These are phyloP conservation scores for Hanseniaspora guilliermondii DNA, from an alignment of 805 yeast species.

Conservation along the genomic window DNA sequence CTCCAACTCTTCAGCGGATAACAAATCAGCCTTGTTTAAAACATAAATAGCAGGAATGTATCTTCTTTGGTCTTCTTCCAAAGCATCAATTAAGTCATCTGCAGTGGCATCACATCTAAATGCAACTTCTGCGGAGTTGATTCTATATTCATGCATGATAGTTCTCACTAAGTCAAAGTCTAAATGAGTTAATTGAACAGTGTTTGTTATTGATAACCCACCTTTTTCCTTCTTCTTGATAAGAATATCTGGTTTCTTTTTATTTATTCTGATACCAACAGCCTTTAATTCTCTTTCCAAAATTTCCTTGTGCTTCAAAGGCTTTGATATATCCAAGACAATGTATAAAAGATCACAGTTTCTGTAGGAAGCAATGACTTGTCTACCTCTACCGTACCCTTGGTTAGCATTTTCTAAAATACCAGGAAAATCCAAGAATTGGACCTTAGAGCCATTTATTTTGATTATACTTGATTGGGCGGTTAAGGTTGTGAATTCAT, in stretches of 20 bases:
- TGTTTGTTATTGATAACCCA: slow-evolving; percentile 84
- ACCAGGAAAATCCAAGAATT: slow-evolving; percentile 87
- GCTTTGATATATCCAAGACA: slow-evolving; percentile 91
- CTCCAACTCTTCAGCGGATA: slow-evolving; percentile 86
- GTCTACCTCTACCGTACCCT: slow-evolving; percentile 87
- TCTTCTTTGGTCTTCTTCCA: slow-evolving; percentile 80
- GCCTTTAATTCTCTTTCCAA: slow-evolving; percentile 95
- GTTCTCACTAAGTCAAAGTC: slow-evolving; percentile 91
- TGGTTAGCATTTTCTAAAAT: slow-evolving; percentile 85
- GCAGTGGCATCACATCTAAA: slow-evolving; percentile 96
- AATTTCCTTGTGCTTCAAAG: slow-evolving; percentile 83
- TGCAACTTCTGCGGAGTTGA: slow-evolving; percentile 91
- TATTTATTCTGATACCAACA: slow-evolving; percentile 88
- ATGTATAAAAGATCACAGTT: slow-evolving; percentile 88
- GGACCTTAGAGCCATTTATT: slow-evolving; percentile 94
- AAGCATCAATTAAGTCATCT: slow-evolving; percentile 87
- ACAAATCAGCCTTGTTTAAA: slow-evolving; percentile 88
- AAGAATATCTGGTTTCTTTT: slow-evolving; percentile 82
- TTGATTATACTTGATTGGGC: slow-evolving; percentile 95
- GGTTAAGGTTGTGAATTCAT: slow-evolving; percentile 93
- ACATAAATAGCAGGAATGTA: slow-evolving; percentile 94
- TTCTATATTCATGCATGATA: slow-evolving; percentile 88
- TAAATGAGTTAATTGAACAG: slow-evolving; percentile 82
- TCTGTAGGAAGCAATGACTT: slow-evolving; percentile 98
- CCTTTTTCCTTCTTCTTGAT: slow-evolving; percentile 91